phyloP scores from a whole-genome alignment of 2,329 filamentous ascomycete genomes.

The Sarocladium kiliense region DNA sequence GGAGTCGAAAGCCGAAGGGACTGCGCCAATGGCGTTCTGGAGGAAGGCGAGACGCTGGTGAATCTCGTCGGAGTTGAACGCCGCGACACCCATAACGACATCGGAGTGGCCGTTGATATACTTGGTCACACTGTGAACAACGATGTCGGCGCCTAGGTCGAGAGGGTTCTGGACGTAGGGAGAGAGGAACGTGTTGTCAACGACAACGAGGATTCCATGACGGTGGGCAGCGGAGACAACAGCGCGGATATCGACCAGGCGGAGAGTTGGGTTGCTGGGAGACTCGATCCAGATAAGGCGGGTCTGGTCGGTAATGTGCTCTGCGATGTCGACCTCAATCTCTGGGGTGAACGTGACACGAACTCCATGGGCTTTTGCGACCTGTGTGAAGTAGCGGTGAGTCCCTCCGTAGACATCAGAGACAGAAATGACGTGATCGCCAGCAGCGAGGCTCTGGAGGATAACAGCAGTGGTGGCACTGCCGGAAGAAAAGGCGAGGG shows the following conservation, averaged over 20 bases:
- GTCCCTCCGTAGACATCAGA: slow-evolving; percentile 98
- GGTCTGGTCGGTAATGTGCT: slow-evolving; percentile 81
- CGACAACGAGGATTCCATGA: slow-evolving; percentile 90
- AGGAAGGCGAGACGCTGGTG: slow-evolving; percentile 78
- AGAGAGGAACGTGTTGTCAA: slow-evolving; percentile 97
- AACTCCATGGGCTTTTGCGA: slow-evolving; percentile 89
- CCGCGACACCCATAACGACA: slow-evolving; percentile 95
- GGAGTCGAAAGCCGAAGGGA: slow-evolving; percentile 91
- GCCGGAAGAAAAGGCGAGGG: slow-evolving; percentile 90
- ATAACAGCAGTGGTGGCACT: slow-evolving; percentile 91
- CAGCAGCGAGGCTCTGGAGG: slow-evolving; percentile 83
- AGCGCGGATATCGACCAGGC: slow-evolving; percentile 85
- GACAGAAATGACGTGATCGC: slow-evolving; percentile 91
- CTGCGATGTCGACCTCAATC: slow-evolving; percentile 82
- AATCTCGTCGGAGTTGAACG: slow-evolving; percentile 83
- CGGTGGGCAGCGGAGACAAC: slow-evolving; percentile 79
- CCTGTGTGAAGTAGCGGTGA: slow-evolving; percentile 97
- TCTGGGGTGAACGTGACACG: slow-evolving; percentile 89
- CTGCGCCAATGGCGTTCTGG: slow-evolving; percentile 94
- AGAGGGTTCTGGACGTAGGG: slow-evolving; percentile 97
- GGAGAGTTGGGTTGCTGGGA: slow-evolving; percentile 89
- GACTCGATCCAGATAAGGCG: slow-evolving; percentile 95
- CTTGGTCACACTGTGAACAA: slow-evolving; percentile 96
- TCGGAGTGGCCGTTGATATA: slow-evolving; percentile 98
- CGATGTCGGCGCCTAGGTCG: slow-evolving; percentile 91